phyloP scores from a whole-genome alignment of 495 filamentous ascomycete genomes.

The Collariella sp. region DNA sequence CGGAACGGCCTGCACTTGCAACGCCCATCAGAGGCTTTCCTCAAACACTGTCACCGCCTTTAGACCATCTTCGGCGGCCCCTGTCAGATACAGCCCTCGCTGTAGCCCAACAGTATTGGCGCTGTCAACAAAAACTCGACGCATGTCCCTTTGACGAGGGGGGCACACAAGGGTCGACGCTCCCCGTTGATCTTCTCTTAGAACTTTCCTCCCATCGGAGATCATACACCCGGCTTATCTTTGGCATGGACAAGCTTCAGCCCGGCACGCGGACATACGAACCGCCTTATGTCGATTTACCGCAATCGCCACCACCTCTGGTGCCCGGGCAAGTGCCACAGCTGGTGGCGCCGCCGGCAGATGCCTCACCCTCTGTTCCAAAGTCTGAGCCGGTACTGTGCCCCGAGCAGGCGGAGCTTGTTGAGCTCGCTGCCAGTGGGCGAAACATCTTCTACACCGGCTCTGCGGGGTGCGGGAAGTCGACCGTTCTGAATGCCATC shows the following conservation, averaged over 20 bases:
- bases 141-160: background rate
- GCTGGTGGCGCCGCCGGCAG: too few relatives aligned
- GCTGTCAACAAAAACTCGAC: background rate
- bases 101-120: conserved; percentile 1
- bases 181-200: background rate
- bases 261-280: conserved; percentile 12
- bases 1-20: background rate
- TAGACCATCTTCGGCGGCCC: background rate
- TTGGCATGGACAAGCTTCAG: conserved; percentile 2
- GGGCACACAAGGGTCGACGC: background rate
- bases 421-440: conserved; percentile 40
- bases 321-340: background rate
- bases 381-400: conserved; percentile 24
- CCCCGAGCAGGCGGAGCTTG: conserved; percentile 40
- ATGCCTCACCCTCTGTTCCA: background rate
- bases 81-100: background rate
- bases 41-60: background rate
- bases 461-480: conserved; percentile 54
- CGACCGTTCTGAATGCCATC: conserved; percentile 46
- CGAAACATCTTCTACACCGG: conserved; percentile 56
- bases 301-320: background rate
- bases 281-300: conserved; percentile 7
- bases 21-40: background rate
- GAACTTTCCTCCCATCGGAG: background rate
- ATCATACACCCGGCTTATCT: background rate